These are phyloP conservation scores for Penicillium lagena DNA, from an alignment of 495 filamentous ascomycete genomes.

Conservation along the genomic window DNA sequence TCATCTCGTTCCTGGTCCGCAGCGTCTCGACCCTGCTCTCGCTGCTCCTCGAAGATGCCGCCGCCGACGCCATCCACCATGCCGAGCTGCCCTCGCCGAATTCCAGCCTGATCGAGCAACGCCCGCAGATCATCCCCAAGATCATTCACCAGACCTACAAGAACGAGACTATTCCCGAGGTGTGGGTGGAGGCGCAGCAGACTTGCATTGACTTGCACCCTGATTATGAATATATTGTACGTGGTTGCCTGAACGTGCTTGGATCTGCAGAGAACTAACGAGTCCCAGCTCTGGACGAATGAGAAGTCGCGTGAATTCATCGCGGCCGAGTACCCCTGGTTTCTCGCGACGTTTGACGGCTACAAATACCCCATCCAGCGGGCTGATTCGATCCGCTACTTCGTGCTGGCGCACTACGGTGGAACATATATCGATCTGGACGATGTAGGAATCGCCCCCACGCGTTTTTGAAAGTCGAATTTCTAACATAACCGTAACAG, in stretches of 20 bases:
- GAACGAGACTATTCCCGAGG: conserved; percentile 66
- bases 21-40: conserved; percentile 58
- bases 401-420: conserved; percentile 75
- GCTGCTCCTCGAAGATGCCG: conserved; percentile 61
- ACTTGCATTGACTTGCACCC: conserved; percentile 70
- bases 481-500: conserved; percentile 27
- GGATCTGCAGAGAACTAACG: conserved; percentile 10
- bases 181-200: conserved; percentile 67
- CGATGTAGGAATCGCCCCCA: conserved; percentile 50
- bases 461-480: not conserved
- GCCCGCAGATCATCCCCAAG: conserved; percentile 71
- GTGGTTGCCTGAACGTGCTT: conserved; percentile 5
- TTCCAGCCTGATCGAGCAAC: conserved; percentile 50
- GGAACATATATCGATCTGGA: conserved; percentile 89
- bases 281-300: conserved; percentile 76
- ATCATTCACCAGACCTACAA: conserved; percentile 88
- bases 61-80: conserved; percentile 56
- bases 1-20: conserved; percentile 53
- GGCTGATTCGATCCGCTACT: conserved; percentile 84
- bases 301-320: conserved; percentile 70
- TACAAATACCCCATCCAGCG: conserved; percentile 81
- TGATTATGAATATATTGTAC: conserved; percentile 77
- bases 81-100: conserved; percentile 60
- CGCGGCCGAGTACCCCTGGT: conserved; percentile 75
- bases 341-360: conserved; percentile 73